phyloP scores from a whole-genome alignment of 371 early-diverging fungal genomes.

The Mortierella sp. region DNA sequence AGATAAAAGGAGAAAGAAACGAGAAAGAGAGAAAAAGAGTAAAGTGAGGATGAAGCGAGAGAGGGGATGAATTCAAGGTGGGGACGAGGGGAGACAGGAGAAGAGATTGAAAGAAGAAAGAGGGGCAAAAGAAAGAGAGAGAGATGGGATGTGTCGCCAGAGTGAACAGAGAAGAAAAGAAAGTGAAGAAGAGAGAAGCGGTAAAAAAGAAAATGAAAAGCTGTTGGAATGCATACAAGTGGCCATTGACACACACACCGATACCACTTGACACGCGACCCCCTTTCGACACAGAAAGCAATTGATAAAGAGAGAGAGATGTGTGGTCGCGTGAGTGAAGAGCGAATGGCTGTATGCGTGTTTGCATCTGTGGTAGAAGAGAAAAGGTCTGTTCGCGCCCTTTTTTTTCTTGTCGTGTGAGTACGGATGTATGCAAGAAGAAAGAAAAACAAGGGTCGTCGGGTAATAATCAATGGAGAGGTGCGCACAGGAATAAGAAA shows the following conservation, averaged over 20 bases:
- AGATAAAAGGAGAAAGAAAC: background rate
- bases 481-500: background rate
- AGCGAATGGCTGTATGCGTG: background rate
- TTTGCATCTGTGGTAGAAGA: background rate
- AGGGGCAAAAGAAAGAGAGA: background rate
- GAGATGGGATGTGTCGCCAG: background rate
- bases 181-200: background rate
- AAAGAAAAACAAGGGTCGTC: background rate
- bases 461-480: background rate
- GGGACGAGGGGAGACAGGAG: background rate
- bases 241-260: background rate
- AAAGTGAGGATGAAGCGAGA: background rate
- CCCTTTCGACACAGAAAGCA: background rate
- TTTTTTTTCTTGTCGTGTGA: conserved; percentile 1
- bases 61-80: background rate
- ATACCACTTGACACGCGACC: background rate
- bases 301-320: background rate
- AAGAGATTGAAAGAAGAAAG: background rate
- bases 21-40: background rate
- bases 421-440: background rate
- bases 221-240: background rate
- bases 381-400: background rate
- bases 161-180: background rate
- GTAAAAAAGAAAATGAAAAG: background rate
- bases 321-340: background rate